Conservation (phyloP, 139 green algal genomes). For the Chloropicon primus region DNA sequence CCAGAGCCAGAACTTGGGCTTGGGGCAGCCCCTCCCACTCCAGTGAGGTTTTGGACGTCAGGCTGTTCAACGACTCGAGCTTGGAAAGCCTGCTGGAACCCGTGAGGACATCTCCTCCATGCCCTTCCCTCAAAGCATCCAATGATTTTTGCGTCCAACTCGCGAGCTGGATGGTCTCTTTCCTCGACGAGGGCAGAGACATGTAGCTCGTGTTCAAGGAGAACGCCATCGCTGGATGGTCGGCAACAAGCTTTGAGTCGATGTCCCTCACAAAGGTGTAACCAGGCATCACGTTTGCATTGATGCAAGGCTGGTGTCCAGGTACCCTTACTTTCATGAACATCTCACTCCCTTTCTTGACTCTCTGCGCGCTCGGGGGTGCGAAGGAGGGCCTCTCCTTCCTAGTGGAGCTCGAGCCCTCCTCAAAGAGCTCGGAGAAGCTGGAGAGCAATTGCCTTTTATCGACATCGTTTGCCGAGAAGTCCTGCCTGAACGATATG, state of each 20-base stretch:
- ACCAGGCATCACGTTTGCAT: neutral
- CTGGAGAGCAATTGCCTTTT: neutral
- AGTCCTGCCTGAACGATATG: neutral
- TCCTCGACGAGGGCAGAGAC: neutral
- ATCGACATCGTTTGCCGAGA: neutral
- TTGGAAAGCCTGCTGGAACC: neutral
- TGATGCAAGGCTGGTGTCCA: neutral
- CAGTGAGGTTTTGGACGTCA: neutral
- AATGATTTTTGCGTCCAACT: neutral
- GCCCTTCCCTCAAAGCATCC: neutral
- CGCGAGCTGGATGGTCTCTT: neutral
- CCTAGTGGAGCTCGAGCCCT: neutral
- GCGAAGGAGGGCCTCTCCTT: neutral
- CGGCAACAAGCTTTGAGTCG: neutral
- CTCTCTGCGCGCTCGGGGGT: neutral
- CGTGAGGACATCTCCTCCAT: neutral
- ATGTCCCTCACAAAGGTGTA: neutral
- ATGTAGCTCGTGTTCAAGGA: neutral
- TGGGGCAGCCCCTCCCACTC: neutral
- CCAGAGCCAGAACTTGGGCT: neutral
- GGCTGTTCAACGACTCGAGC: neutral
- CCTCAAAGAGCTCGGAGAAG: neutral
- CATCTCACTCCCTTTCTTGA: neutral
- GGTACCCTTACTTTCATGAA: neutral
- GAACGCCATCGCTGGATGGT: neutral